These are phyloP conservation scores for Fagopyrum tataricum DNA, from an alignment of 148 eudicot species.

Conservation along the genomic window DNA sequence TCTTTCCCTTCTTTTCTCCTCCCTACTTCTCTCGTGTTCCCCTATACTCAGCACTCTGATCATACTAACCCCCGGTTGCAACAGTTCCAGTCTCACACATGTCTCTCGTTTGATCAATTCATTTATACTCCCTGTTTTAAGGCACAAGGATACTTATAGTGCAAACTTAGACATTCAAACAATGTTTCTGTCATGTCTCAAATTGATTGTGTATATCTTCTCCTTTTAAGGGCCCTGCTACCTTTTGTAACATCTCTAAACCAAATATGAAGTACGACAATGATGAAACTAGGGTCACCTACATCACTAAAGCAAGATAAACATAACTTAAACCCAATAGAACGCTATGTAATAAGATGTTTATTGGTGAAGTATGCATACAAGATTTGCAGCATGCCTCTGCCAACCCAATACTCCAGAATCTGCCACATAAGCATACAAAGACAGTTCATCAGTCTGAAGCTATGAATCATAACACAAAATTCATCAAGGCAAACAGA, in stretches of 20 bases:
- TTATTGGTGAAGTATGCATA: slow-evolving; percentile 31
- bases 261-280: background rate
- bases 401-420: slow-evolving; percentile 86
- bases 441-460: background rate
- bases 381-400: slow-evolving; percentile 99
- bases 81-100: too few species aligned
- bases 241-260: background rate
- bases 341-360: background rate
- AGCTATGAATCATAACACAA: background rate
- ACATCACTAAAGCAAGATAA: background rate
- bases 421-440: slow-evolving; percentile 35
- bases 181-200: too few species aligned
- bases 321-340: background rate
- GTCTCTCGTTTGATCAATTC: too few species aligned
- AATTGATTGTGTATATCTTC: background rate
- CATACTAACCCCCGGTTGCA: too few species aligned
- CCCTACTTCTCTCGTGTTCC: too few species aligned
- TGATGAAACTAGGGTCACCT: background rate
- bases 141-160: too few species aligned
- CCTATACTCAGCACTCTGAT: too few species aligned
- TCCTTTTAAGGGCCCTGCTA: background rate
- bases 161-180: too few species aligned
- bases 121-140: too few species aligned
- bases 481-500: background rate
- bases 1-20: too few species aligned